A percentile compares a stretch with the other conserved stretches of the same genome.
Evolutionary conservation across 306 rosid genomes (phyloP).

Genomic region (Pterocarpus santalinus): DNA sequence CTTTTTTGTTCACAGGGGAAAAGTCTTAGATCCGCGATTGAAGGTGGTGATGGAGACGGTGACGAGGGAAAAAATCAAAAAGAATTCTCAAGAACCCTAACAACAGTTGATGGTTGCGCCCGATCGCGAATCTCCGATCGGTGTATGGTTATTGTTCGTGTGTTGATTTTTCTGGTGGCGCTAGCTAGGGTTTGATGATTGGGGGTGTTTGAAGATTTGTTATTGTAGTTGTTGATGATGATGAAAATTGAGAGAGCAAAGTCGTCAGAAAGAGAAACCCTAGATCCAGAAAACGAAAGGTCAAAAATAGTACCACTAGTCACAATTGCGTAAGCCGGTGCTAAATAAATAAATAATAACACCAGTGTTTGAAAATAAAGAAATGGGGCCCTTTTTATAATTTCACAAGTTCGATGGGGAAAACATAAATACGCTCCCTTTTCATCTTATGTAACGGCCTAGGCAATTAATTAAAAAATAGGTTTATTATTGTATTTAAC

Average conservation of each 20-base stretch:
- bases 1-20: constrained; percentile 44
- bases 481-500: no score
- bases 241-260: constrained; percentile 46
- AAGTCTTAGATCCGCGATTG: constrained; percentile 77
- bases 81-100: constrained; percentile 47
- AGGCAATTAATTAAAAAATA: no score
- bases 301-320: constrained; percentile 70
- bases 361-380: background rate
- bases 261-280: constrained; percentile 81
- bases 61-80: constrained; percentile 31
- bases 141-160: constrained; percentile 35
- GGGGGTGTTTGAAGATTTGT: constrained; percentile 26
- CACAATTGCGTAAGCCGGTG: constrained; percentile 43
- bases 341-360: constrained; percentile 42
- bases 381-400: background rate
- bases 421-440: background rate
- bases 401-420: background rate
- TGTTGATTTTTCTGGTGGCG: constrained; percentile 37
- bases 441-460: background rate
- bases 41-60: constrained; percentile 50
- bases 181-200: constrained; percentile 68
- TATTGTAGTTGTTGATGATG: constrained; percentile 21
- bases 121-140: constrained; percentile 47
- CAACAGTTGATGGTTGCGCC: background rate
- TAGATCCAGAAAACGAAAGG: constrained; percentile 97